Evolutionary conservation across 2,329 filamentous ascomycete genomes (phyloP), one percentile per base, ranked within the genome.

Genomic region (Pestalotiopsis sp.): DNA sequence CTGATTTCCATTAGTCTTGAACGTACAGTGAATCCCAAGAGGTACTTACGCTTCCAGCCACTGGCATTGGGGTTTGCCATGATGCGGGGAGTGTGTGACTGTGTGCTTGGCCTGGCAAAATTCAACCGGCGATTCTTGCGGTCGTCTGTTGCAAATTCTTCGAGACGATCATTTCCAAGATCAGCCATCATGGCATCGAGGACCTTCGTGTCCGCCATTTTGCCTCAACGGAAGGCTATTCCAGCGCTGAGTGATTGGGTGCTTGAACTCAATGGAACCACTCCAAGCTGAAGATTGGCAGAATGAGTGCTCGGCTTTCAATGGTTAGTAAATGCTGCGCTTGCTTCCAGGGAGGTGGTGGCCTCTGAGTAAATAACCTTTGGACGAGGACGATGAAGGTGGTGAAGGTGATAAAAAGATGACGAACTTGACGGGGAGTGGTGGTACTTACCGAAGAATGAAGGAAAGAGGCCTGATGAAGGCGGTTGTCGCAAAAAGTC

Each of bases 201-300:
- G 62, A 20, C 62, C 83, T 23, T 11, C 4, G 12, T 14, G 23
- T 14, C 14, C 13, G 14, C 59, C 59, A 62, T 62, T 13, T 62
- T 62, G 59, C 23, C 20, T n/a, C 45, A n/a, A n/a, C 7, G 45
- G 45, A 52, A 17, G 13, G 12, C 4, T 14, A 11, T 45, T 45
- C 41, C 45, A 52, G 45, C 17, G 45, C 6, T 52, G 6, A 52
- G 45, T n/a, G 31, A 9, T 36, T 9, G 31, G 7, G 6, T 36
- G 31, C 2, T 9, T 36, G 31, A 52, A 9, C 45, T 52, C 45
- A n/a, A 20, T 36, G 31, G 45, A 52, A 52, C 9, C 14, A 52
- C n/a, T 20, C 20, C 4, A 5, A 20, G 45, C 45, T 52, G 5
- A 9, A 20, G 17, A 52, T 52, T 52, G 45, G 20, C 45, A n/a